Conservation (phyloP, 2,329 filamentous ascomycete species). For the Neurospora crassa region DNA sequence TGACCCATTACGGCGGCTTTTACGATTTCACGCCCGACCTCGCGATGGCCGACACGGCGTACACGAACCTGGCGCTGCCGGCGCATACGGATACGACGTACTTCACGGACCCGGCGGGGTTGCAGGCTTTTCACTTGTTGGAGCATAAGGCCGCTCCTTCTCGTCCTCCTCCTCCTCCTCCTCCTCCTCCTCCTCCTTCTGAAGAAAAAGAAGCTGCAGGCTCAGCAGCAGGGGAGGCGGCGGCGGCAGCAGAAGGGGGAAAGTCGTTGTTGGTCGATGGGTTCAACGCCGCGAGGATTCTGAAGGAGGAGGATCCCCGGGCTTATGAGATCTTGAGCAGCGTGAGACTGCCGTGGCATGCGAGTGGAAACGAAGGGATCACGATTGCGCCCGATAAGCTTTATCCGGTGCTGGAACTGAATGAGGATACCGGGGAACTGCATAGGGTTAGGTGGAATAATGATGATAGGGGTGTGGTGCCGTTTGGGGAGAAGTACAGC, state of each 20-base stretch:
- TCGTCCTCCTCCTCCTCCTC: no score
- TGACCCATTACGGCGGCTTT: conserved; percentile 79
- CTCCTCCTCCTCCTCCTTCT: no score
- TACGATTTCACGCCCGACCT: conserved; percentile 85
- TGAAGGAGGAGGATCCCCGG: conserved; percentile 42
- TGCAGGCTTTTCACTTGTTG: conserved; percentile 88
- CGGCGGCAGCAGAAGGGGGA: conserved; percentile 44
- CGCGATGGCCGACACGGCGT: conserved; percentile 80
- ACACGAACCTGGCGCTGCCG: conserved; percentile 73
- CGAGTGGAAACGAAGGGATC: conserved; percentile 81
- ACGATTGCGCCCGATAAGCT: conserved; percentile 62
- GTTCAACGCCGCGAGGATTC: conserved; percentile 58
- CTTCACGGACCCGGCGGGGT: conserved; percentile 81
- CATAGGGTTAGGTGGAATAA: conserved; percentile 84
- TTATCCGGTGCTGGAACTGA: conserved; percentile 63
- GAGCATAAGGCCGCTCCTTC: conserved; percentile 53
- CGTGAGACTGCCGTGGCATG: conserved; percentile 62
- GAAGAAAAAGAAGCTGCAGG: no score
- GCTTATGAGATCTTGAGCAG: conserved; percentile 49
- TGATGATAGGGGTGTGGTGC: conserved; percentile 68
- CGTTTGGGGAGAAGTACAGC: conserved; percentile 37
- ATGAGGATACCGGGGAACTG: conserved; percentile 27
- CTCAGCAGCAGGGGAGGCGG: conserved; percentile 6
- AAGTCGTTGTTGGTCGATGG: conserved; percentile 78
- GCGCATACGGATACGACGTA: conserved; percentile 95